Base-by-base conservation (phyloP, 75 land plant species). In the Ceratopteris richardii region DNA sequence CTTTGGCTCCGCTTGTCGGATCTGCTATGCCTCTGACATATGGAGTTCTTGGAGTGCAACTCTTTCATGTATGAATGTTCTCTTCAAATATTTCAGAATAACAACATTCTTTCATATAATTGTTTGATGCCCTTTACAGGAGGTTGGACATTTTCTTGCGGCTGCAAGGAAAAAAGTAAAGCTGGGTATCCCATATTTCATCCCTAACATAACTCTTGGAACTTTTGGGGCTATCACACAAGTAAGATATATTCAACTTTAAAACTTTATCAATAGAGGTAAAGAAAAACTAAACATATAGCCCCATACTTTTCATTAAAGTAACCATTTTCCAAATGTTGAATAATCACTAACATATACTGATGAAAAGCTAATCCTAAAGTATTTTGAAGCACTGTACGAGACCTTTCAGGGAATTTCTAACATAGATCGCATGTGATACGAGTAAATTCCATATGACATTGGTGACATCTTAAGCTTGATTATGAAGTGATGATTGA, bases 221-320 rank as follows among this genome's bases (percentile, higher is more conserved):
- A 94, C 83, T 50, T 94, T 89, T 83, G 98, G 98, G 65, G 90
- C 98, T 26, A 83, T 94, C 29, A 90, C 98, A 29, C 98, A 92
- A 86, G 97, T 92, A 47, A 52, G 48, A 9, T n/a, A 3, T 57
- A 2, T 46, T 14, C 18, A 46, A 4, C 9, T 33, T 33, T 33
- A 3, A 33, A 4, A 33, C 9, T 3, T 33, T 3, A 3, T 3
- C 37, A 4, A 9, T 33, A 9, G 9, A 33, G 37, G n/a, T n/a
- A n/a, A n/a, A n/a, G n/a, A n/a, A n/a, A n/a, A n/a, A n/a, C n/a
- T n/a, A n/a, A n/a, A n/a, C n/a, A n/a, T n/a, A n/a, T n/a, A n/a
- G n/a, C n/a, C n/a, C n/a, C n/a, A n/a, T n/a, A n/a, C n/a, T n/a
- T n/a, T n/a, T n/a, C n/a, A n/a, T n/a, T n/a, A n/a, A n/a, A n/a